Evolutionary conservation across 495 filamentous ascomycete genomes (phyloP), one percentile per base, ranked within the genome.

Genomic region (Haplographium delicatum): DNA sequence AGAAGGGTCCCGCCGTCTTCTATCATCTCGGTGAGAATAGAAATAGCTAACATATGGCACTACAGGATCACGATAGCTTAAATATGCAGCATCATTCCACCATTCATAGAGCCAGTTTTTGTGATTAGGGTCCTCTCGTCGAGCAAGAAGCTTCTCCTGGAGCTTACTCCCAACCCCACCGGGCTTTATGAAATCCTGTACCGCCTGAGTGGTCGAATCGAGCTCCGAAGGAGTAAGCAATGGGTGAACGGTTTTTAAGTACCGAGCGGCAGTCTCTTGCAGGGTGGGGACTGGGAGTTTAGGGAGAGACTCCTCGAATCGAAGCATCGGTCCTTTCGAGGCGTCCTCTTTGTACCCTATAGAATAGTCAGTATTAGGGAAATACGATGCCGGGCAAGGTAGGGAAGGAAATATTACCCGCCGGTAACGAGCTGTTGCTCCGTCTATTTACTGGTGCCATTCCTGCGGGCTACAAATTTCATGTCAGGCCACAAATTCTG

Each of bases 1-100:
- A 50, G 84, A 86, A 3, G 93, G 94, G 71, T 95, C 77, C 28
- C 89, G 83, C 47, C 91, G 82, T 61, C 84, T 76, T 43, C 89
- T 83, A 65, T 99, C 94, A 66, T 99, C 94, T 47, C 86, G 81
- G 76, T 96, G 91, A 28, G 89, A 95, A 74, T 99, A 99, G 72
- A 99, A 99, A 76, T 99, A 99, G 65, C 89, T 95, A 57, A 99
- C 94, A 65, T 97, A 99, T 48, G 94, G 94, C 24, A 97, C 86
- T 23, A 99, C 88, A 28, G 94, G 94, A 68, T 96, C 94, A 51
- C 91, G 87, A 74, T 96, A 96, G 50, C 64, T 77, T 47, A 99
- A 78, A 70, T 99, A 99, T 31, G 93, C 91, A 2, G 80, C 78
- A 48, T 91, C 77, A 69, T 96, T 95, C 94, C 94, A 99, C 94